Percentiles rank a stretch among this genome's conserved stretches.
Evolutionary conservation across 208 protist genomes (phyloP).

Genomic region (Crithidia bombi): DNA sequence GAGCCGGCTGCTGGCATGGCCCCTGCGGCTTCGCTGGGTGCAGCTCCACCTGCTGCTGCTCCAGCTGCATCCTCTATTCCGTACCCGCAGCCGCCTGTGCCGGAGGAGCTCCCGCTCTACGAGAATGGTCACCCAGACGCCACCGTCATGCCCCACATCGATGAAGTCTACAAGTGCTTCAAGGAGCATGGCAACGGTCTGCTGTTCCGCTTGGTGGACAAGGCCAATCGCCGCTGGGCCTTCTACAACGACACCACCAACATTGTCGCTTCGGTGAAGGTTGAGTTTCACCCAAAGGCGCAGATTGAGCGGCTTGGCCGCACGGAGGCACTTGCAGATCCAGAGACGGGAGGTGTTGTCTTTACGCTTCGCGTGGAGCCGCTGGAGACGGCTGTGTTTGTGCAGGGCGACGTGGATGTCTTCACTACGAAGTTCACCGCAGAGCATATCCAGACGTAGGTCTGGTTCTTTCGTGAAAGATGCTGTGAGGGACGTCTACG

Average conservation of each 20-base stretch:
- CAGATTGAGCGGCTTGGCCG: conserved; percentile 48
- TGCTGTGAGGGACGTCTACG: neutral
- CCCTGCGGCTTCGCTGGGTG: neutral
- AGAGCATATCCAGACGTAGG: conserved; percentile 21
- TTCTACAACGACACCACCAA: conserved; percentile 86
- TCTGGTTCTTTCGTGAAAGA: neutral
- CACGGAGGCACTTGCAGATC: conserved; percentile 37
- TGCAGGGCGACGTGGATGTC: conserved; percentile 48
- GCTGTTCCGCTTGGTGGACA: conserved; percentile 77
- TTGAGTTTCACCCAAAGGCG: conserved; percentile 43
- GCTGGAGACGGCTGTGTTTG: conserved; percentile 64
- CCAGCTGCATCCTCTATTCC: conserved; percentile 8
- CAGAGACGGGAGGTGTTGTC: conserved; percentile 45
- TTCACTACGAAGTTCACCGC: conserved; percentile 82
- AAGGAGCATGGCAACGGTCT: conserved; percentile 81
- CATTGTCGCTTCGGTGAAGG: conserved; percentile 49
- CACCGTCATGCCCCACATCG: conserved; percentile 35
- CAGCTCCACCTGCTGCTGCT: conserved; percentile 7
- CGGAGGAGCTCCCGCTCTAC: conserved; percentile 40
- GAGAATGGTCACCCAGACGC: conserved; percentile 52
- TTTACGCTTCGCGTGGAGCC: conserved; percentile 60
- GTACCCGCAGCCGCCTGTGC: conserved; percentile 3
- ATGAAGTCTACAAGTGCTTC: conserved; percentile 78
- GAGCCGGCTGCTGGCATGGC: neutral
- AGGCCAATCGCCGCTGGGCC: conserved; percentile 43